These are phyloP conservation scores for Pelargonium fulgidum DNA, from an alignment of 441 rosid genomes.

Conservation along the genomic window DNA sequence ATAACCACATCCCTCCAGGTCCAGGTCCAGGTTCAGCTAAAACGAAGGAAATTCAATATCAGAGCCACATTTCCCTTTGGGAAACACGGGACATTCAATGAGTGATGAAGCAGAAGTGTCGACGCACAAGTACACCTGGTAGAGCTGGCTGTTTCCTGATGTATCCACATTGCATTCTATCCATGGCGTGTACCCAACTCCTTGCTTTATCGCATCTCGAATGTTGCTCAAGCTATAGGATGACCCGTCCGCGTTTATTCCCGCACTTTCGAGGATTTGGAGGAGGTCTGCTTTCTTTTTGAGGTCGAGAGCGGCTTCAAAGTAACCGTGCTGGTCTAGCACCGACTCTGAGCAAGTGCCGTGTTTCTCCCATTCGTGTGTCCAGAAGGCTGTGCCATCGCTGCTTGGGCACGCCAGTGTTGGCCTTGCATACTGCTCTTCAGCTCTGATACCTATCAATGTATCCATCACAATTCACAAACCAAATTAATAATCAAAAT, in stretches of 20 bases:
- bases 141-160: conserved; percentile 58
- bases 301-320: conserved; percentile 39
- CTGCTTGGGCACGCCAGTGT: conserved; percentile 72
- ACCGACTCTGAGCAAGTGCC: conserved; percentile 66
- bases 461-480: neutral
- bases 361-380: conserved; percentile 77
- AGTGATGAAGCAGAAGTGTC: conserved; percentile 43
- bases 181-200: conserved; percentile 44
- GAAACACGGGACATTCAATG: conserved; percentile 57
- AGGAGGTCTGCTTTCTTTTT: conserved; percentile 41
- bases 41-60: conserved; percentile 57
- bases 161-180: conserved; percentile 58
- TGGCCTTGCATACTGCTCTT: conserved; percentile 55
- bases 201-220: conserved; percentile 27
- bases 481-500: too few relatives aligned
- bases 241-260: conserved; percentile 35
- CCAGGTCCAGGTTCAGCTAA: conserved; percentile 15
- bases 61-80: conserved; percentile 41
- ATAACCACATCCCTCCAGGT: too few relatives aligned
- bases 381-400: conserved; percentile 46
- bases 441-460: conserved; percentile 46
- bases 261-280: conserved; percentile 35
- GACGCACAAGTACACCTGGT: conserved; percentile 63
- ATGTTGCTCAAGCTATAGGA: conserved; percentile 26
- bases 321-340: conserved; percentile 51